phyloP scores from a whole-genome alignment of 2,329 filamentous ascomycete genomes.

The Periconia sp. region DNA sequence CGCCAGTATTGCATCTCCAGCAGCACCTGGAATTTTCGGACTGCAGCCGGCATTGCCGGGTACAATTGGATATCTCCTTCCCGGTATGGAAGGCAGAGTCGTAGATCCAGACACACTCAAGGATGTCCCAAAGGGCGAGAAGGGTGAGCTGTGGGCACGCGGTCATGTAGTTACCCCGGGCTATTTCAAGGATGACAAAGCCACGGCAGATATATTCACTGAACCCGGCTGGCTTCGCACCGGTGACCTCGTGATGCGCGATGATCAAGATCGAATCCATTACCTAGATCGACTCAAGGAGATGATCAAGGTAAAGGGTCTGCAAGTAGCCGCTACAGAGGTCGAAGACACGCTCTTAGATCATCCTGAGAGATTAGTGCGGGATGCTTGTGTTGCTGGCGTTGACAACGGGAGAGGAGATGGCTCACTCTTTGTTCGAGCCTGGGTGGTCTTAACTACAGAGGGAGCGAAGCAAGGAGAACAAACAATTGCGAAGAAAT shows the following conservation, averaged over 20 bases:
- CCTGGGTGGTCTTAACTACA: conserved; percentile 35
- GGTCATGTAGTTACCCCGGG: conserved; percentile 37
- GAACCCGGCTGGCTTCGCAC: conserved; percentile 36
- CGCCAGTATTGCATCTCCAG: conserved; percentile 31
- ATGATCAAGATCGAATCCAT: conserved; percentile 29
- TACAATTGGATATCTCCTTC: conserved; percentile 35
- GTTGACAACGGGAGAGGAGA: conserved; percentile 37
- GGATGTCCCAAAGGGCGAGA: conserved; percentile 29
- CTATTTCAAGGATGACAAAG: conserved; percentile 36
- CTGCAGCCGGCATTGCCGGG: conserved; percentile 26
- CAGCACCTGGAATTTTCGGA: conserved; percentile 32
- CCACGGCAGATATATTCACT: conserved; percentile 34
- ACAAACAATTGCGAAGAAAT: conserved; percentile 20
- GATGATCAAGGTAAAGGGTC: conserved; percentile 57
- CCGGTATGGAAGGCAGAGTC: conserved; percentile 35
- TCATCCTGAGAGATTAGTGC: conserved; percentile 41
- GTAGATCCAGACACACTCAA: conserved; percentile 33
- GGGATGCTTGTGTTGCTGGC: conserved; percentile 40
- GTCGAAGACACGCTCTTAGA: conserved; percentile 54
- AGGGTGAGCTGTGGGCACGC: conserved; percentile 36
- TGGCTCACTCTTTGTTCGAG: conserved; percentile 35
- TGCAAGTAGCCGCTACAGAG: conserved; percentile 58
- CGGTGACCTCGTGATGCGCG: conserved; percentile 34
- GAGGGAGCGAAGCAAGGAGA: conserved; percentile 22
- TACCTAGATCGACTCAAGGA: conserved; percentile 50